Conservation (phyloP, 2,329 filamentous ascomycete genomes). For the Teratosphaeria viscida region DNA sequence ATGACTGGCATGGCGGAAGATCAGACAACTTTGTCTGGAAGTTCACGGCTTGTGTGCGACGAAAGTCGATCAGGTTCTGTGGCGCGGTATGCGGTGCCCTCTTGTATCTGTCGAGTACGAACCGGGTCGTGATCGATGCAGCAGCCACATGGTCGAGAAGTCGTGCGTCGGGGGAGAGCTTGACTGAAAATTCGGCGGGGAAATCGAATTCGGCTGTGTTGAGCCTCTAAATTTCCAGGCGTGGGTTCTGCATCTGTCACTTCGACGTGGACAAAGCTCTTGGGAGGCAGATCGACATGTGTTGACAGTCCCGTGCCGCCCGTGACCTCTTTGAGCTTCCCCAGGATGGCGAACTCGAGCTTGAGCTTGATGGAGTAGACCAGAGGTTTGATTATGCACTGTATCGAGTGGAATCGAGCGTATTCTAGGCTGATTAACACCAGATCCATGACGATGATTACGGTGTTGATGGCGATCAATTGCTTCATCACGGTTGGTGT, state of each 20-base stretch:
- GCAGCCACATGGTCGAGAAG: no score
- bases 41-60: no score
- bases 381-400: conserved; percentile 26
- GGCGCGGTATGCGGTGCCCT: no score
- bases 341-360: conserved; percentile 14
- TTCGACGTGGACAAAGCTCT: no score
- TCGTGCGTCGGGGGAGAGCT: no score
- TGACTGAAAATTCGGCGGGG: no score
- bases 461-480: conserved; percentile 25
- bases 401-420: conserved; percentile 16
- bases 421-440: conserved; percentile 22
- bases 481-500: conserved; percentile 14
- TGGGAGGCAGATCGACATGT: not conserved
- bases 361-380: conserved; percentile 15
- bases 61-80: no score
- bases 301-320: not conserved
- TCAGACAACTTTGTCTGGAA: no score
- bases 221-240: not conserved
- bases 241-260: no score
- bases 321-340: conserved; percentile 6
- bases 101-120: no score
- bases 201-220: not conserved
- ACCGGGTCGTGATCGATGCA: no score
- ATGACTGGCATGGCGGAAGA: no score
- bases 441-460: conserved; percentile 26